Base-by-base conservation (phyloP, 2,329 filamentous ascomycete species). In the Xylariomycetidae sp. region DNA sequence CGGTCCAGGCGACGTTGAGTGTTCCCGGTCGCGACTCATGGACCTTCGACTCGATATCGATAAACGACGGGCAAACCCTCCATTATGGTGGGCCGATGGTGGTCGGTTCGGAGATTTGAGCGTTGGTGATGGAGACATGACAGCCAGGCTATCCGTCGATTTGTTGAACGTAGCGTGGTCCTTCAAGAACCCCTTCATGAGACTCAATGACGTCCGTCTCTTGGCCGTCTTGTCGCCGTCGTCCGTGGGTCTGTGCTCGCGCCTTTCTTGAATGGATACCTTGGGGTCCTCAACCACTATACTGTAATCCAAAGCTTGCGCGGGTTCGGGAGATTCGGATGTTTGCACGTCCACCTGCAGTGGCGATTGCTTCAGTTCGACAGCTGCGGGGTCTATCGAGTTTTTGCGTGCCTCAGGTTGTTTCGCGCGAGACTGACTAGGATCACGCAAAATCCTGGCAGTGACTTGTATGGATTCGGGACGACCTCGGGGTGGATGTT, bases 391-490 rank as follows among this genome's bases (percentile, higher is more conserved):
- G 13, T 76, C 72, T 3, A 53, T 56, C 13, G 53, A 49, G 31
- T 68, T 65, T 23, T 54, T 59, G 3, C 57, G 58, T 3, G 56
- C 47, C 13, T 73, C 69, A 2, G 63, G 50, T 14, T 55, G 54
- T 37, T 56, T 61, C 5, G 60, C 56, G 25, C 62, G 60, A 14
- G 55, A 56, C 20, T 72, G 64, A 14, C 54, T 57, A 9, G 72
- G 65, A 44, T 84, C 82, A 29, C 86, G 78, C 23, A 94, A 67
- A 42, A 94, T 94, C 32, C 82, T 78, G 30, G 89, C 85, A 13
- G 84, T 92, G 9, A 95, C 88, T 28, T 88, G 89, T n/a, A 94
- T 77, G 1, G 86, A 89, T 50, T 89, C 85, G 5, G 80, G 73
- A 2, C 66, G 65, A 5, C 70, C 67, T 12, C 64, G 60, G n/a